Percentiles rank a stretch among this genome's conserved stretches.
phyloP scores from a whole-genome alignment of 306 rosid genomes.

The Rubus parviflorus region DNA sequence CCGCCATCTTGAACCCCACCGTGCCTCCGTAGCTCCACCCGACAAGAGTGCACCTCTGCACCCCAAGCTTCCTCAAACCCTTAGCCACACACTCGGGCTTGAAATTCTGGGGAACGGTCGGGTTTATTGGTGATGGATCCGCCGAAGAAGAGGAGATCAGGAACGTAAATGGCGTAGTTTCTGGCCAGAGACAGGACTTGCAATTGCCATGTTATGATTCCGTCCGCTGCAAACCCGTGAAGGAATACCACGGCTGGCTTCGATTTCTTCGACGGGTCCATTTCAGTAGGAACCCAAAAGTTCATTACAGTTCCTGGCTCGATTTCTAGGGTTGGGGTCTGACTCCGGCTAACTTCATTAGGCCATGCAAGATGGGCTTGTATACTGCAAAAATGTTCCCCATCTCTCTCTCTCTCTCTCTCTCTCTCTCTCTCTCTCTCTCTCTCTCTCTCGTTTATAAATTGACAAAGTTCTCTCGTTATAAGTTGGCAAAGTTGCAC shows the following conservation, averaged over 20 bases:
- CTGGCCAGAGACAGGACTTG: conserved; percentile 36
- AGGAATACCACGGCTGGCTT: conserved; percentile 40
- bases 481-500: too few relatives aligned
- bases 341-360: conserved; percentile 30
- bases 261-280: not conserved
- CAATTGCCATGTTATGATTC: conserved; percentile 42
- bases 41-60: conserved; percentile 40
- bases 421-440: too few relatives aligned
- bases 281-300: conserved; percentile 35
- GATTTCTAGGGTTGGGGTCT: conserved; percentile 33
- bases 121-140: conserved; percentile 34
- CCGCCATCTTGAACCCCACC: conserved; percentile 46
- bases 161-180: conserved; percentile 38
- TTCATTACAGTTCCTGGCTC: conserved; percentile 42
- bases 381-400: conserved; percentile 32
- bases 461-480: too few relatives aligned
- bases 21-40: conserved; percentile 48
- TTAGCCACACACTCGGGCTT: conserved; percentile 43
- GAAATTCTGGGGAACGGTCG: conserved; percentile 40
- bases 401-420: conserved; percentile 14
- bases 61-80: conserved; percentile 42
- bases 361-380: conserved; percentile 6
- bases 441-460: too few relatives aligned
- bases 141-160: conserved; percentile 46
- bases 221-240: conserved; percentile 41